These are phyloP conservation scores for Tetratostichococcus sp. DNA, from an alignment of 139 green algal genomes.

Conservation along the genomic window DNA sequence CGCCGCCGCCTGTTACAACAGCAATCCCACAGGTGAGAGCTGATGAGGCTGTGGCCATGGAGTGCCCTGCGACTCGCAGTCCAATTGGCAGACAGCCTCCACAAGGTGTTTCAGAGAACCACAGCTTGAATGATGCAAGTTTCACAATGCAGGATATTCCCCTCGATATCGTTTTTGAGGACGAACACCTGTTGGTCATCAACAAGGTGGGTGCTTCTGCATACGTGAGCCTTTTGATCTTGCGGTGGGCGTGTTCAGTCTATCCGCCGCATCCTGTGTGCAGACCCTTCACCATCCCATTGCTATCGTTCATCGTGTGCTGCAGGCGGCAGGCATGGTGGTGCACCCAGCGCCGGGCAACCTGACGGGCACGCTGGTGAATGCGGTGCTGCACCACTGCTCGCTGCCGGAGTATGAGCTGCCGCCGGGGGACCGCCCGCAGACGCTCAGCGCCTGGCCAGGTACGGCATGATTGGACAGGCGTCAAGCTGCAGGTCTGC, in stretches of 20 bases:
- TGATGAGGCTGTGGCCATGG: no score
- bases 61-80: no score
- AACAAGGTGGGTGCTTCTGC: constrained; percentile 84
- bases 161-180: constrained; percentile 88
- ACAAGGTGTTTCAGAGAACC: neutral
- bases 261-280: no score
- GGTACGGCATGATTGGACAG: no score
- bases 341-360: constrained; percentile 80
- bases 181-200: constrained; percentile 87
- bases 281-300: no score
- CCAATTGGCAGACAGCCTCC: no score
- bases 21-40: constrained; percentile 51
- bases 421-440: neutral
- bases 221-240: no score
- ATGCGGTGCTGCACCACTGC: constrained; percentile 92
- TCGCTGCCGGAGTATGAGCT: constrained; percentile 37
- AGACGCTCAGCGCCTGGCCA: neutral
- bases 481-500: no score
- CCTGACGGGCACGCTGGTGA: constrained; percentile 90
- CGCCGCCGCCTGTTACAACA: constrained; percentile 45
- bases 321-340: constrained; percentile 75
- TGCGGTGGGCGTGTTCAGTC: no score
- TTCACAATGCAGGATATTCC: constrained; percentile 59
- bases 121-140: neutral
- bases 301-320: no score